These are phyloP conservation scores for Drechslerella dactyloides DNA, from an alignment of 2,329 filamentous ascomycete species.

Conservation along the genomic window DNA sequence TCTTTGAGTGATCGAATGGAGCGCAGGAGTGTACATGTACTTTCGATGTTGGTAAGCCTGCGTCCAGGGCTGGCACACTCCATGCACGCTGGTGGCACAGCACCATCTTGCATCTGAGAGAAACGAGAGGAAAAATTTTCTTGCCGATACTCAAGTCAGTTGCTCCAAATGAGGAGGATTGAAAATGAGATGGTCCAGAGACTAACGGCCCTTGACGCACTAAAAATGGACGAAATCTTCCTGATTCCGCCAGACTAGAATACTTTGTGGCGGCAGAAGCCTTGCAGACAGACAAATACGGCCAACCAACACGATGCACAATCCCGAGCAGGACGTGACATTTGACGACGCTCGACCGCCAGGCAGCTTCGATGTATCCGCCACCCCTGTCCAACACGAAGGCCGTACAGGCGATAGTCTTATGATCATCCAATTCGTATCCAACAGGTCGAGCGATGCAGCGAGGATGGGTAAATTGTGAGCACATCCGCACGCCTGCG, in stretches of 20 bases:
- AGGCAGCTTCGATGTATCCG: neutral
- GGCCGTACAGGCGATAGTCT: neutral
- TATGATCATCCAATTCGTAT: neutral
- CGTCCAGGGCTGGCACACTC: neutral
- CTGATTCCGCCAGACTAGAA: neutral
- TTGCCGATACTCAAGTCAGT: neutral
- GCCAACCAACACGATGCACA: neutral
- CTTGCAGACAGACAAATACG: too few relatives aligned
- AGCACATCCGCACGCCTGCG: too few relatives aligned
- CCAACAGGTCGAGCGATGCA: neutral
- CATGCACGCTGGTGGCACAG: conserved; percentile 1
- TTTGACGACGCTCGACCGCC: neutral
- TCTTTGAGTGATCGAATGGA: neutral
- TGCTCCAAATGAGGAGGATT: too few relatives aligned
- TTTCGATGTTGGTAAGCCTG: neutral
- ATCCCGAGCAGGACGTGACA: neutral
- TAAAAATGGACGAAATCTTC: neutral
- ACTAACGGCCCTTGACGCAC: too few relatives aligned
- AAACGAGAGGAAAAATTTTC: neutral
- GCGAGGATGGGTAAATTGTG: too few relatives aligned
- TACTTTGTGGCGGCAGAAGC: neutral
- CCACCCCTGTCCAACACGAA: neutral
- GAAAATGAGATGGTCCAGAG: too few relatives aligned
- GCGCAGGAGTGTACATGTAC: neutral
- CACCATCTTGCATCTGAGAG: neutral